phyloP scores from a whole-genome alignment of 1,284 basidiomycete genomes.

The Apiotrichum veenhuisii region DNA sequence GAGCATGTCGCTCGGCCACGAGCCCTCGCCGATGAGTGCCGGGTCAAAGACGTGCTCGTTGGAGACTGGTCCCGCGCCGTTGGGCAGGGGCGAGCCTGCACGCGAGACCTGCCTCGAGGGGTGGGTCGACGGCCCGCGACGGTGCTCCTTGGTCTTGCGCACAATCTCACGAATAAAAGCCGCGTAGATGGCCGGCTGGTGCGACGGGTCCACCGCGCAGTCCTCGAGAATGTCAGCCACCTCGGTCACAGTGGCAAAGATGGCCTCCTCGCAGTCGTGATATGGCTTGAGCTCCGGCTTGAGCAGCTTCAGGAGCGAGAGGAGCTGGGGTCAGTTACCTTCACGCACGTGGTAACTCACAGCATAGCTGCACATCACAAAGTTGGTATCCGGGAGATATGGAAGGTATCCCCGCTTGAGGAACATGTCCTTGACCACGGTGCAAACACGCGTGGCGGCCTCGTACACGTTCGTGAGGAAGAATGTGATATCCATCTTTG shows the following conservation, averaged over 20 bases:
- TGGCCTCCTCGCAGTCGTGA: slow-evolving; percentile 39
- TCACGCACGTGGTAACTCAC: slow-evolving; percentile 19
- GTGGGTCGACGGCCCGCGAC: slow-evolving; percentile 13
- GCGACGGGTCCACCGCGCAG: slow-evolving; percentile 66
- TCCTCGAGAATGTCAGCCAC: slow-evolving; percentile 73
- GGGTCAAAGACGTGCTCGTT: slow-evolving; percentile 35
- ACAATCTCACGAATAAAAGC: slow-evolving; percentile 71
- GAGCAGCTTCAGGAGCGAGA: slow-evolving; percentile 77
- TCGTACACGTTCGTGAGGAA: slow-evolving; percentile 81
- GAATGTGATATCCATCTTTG: slow-evolving; percentile 64
- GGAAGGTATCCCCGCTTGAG: slow-evolving; percentile 70
- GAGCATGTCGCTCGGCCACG: slow-evolving; percentile 34
- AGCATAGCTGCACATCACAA: slow-evolving; percentile 79
- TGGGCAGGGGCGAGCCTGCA: slow-evolving; percentile 12
- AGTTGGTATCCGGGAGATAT: slow-evolving; percentile 86
- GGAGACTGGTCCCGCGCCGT: background rate
- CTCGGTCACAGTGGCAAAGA: slow-evolving; percentile 55
- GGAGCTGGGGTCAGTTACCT: slow-evolving; percentile 54
- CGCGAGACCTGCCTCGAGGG: slow-evolving; percentile 17
- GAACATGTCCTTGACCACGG: slow-evolving; percentile 59
- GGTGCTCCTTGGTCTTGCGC: slow-evolving; percentile 49
- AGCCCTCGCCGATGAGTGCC: slow-evolving; percentile 30
- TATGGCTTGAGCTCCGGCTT: slow-evolving; percentile 47
- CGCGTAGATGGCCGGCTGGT: slow-evolving; percentile 82
- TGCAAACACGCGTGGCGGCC: slow-evolving; percentile 55